These are phyloP conservation scores for Isatis tinctoria DNA, from an alignment of 345 rosid genomes.

Conservation along the genomic window DNA sequence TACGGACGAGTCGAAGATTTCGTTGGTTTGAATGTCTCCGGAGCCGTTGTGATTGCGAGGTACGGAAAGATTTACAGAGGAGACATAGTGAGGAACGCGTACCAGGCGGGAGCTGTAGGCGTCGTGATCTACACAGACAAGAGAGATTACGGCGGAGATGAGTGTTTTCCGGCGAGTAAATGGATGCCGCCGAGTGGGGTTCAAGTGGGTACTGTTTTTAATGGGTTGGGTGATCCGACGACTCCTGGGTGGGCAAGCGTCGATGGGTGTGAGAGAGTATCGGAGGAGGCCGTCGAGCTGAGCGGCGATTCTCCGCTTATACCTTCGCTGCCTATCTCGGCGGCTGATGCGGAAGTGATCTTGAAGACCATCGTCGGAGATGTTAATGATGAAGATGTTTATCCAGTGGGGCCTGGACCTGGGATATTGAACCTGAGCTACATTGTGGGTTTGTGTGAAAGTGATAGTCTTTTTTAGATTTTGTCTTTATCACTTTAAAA, in stretches of 20 bases:
- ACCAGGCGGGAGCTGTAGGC: constrained; percentile 64
- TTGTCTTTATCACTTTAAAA: neutral
- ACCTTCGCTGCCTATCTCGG: constrained; percentile 75
- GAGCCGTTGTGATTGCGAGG: constrained; percentile 51
- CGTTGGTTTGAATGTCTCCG: constrained; percentile 43
- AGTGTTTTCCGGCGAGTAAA: constrained; percentile 59
- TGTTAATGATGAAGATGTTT: constrained; percentile 49
- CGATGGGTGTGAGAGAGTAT: constrained; percentile 66
- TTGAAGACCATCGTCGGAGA: constrained; percentile 50
- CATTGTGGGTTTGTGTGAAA: constrained; percentile 37
- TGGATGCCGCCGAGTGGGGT: constrained; percentile 91
- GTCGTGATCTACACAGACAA: constrained; percentile 57
- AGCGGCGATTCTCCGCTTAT: constrained; percentile 52
- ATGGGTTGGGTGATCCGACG: constrained; percentile 62
- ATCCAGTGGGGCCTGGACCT: constrained; percentile 78
- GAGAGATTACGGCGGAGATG: constrained; percentile 53
- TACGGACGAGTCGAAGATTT: constrained; percentile 72
- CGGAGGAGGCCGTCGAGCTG: constrained; percentile 50
- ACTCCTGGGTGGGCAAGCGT: constrained; percentile 88
- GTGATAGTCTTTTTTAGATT: neutral
- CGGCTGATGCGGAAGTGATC: constrained; percentile 64
- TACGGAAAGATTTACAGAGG: constrained; percentile 75
- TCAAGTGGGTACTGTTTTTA: constrained; percentile 71
- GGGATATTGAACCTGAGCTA: constrained; percentile 60
- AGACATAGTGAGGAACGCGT: constrained; percentile 64